Evolutionary conservation across 140 eudicot species (phyloP).

Genomic region (Cichorium intybus): DNA sequence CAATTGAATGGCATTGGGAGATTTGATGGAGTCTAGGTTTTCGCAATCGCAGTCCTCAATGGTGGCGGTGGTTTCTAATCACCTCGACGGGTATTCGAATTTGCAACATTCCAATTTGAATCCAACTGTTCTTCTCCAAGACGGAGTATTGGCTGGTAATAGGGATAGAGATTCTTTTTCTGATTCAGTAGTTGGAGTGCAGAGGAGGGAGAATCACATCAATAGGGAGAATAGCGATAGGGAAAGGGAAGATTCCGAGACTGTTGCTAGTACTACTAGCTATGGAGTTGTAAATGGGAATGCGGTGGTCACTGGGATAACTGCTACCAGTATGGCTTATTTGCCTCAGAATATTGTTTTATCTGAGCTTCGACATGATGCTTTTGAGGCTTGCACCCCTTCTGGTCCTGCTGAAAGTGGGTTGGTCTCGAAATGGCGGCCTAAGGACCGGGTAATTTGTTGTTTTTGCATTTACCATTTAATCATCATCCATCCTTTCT

Average conservation of each 20-base stretch:
- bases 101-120: conserved; percentile 22
- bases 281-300: conserved; percentile 41
- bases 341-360: conserved; percentile 72
- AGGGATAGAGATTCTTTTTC: conserved; percentile 33
- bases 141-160: conserved; percentile 35
- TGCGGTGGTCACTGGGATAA: conserved; percentile 25
- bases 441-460: conserved; percentile 74
- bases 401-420: conserved; percentile 77
- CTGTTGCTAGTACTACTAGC: conserved; percentile 40
- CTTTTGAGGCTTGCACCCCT: conserved; percentile 56
- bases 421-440: conserved; percentile 83
- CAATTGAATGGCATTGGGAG: conserved; percentile 96
- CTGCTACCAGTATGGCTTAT: conserved; percentile 77
- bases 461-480: neutral
- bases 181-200: conserved; percentile 29
- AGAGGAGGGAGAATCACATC: conserved; percentile 19
- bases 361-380: conserved; percentile 79
- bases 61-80: conserved; percentile 42
- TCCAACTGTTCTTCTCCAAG: conserved; percentile 17
- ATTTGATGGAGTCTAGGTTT: conserved; percentile 81
- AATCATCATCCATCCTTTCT: neutral
- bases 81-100: conserved; percentile 35
- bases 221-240: conserved; percentile 29
- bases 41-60: conserved; percentile 49
- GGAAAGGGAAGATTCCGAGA: conserved; percentile 42